Base-by-base conservation (phyloP, 2,329 filamentous ascomycete genomes). In the Trichoderma koningiopsis region DNA sequence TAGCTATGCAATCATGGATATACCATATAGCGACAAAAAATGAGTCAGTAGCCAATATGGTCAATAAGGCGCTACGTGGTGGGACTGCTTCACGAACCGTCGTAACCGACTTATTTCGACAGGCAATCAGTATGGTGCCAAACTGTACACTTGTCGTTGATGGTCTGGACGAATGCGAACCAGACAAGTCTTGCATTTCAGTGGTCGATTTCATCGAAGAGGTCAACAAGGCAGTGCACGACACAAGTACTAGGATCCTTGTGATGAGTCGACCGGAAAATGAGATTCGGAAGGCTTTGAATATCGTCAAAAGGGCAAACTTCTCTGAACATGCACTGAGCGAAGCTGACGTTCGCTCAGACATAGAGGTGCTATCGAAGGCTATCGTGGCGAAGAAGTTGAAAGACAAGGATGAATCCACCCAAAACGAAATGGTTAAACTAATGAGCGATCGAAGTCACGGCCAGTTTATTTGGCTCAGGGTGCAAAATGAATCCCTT, bases 381-480 rank as follows among this genome's bases (percentile, higher is more conserved):
- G 72, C 55, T 3, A 73, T 81, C 0, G 74, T 81, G 0, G 27
- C 77, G 5, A 69, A 43, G 4, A 79, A 75, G 22, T 63, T 81
- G 0, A 7, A 55, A 0, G 77, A 76, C 1, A 77, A 79, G n/a
- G 72, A 65, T 5, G 27, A 74, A 0, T 22, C 49, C 0, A 31
- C 76, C 0, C 70, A 68, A 22, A 1, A 63, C 0, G 56, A 71
- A 0, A 67, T 80, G 1, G 75, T 77, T 1, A 14, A 72, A 5
- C 66, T 47, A 19, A 73, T 81, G 66, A 66, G 77, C 0, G 60
- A 75, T 1, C 69, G 73, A 1, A 79, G 75, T 35, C 70, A 77
- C 1, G 80, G 77, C 0, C 79, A 80, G 47, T 81, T 81, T 52
- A 53, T 81, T 0, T 80, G 74, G 72, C 70, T 81, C 1, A 77